These are phyloP conservation scores for Platanthera zijinensis DNA, from an alignment of 106 monocot genomes.

Conservation along the genomic window DNA sequence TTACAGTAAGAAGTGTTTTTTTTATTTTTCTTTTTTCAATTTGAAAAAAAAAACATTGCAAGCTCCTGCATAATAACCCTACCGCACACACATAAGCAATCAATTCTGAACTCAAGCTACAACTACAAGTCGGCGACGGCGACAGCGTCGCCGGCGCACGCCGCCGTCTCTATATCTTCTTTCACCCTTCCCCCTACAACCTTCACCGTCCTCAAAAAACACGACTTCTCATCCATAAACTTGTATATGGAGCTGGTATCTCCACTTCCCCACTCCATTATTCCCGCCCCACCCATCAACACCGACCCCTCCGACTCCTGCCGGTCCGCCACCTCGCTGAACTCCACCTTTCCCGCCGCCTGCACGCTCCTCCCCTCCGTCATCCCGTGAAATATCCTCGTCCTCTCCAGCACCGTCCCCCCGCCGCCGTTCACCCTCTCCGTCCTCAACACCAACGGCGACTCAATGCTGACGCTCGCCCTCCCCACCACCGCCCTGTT, in stretches of 20 bases:
- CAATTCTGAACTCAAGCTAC: background rate
- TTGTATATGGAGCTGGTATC: constrained; percentile 12
- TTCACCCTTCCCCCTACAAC: constrained; percentile 14
- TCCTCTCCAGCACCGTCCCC: constrained; percentile 12
- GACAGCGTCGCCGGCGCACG: background rate
- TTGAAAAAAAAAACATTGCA: background rate
- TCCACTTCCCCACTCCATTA: constrained; percentile 12
- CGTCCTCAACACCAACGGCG: constrained; percentile 23
- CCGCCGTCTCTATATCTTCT: constrained; percentile 12
- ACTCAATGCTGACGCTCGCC: constrained; percentile 15
- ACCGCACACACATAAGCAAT: background rate
- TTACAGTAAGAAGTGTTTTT: no score
- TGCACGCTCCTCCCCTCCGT: constrained; percentile 15
- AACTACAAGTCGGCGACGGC: background rate
- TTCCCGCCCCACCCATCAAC: constrained; percentile 5
- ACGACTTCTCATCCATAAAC: constrained; percentile 14
- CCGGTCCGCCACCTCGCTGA: constrained; percentile 13
- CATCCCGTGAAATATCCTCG: constrained; percentile 29
- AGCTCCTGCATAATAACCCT: background rate
- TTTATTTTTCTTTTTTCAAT: no score
- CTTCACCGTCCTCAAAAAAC: constrained; percentile 11
- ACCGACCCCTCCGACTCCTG: constrained; percentile 18
- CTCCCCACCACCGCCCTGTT: constrained; percentile 12
- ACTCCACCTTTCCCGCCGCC: constrained; percentile 3
- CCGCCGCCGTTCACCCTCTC: constrained; percentile 14